A percentile compares a stretch with the other conserved stretches of the same genome.
Evolutionary conservation across 805 yeast species (phyloP).

Genomic region (Wickerhamiella bombiphila): DNA sequence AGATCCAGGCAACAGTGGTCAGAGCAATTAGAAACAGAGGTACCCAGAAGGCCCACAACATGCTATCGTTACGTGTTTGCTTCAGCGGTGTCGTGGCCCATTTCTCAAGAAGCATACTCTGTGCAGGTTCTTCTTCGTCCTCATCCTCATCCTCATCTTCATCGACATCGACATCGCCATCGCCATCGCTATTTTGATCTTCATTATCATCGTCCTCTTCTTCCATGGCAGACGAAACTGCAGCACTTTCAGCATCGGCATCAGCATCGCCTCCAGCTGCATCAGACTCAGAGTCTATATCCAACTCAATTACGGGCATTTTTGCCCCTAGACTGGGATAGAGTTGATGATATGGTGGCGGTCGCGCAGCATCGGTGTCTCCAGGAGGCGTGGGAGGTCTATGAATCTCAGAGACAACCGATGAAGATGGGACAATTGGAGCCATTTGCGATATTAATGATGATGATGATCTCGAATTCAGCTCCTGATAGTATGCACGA

Average conservation of each 20-base stretch:
- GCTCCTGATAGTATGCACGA: conserved; percentile 17
- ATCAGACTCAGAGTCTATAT: conserved; percentile 3
- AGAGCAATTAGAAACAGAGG: conserved; percentile 42
- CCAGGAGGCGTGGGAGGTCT: conserved; percentile 1
- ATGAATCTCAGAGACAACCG: not conserved
- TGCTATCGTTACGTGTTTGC: conserved; percentile 52
- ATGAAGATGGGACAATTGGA: too few relatives aligned
- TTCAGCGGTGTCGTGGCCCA: conserved; percentile 30
- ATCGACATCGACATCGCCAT: conserved; percentile 3
- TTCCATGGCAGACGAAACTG: not conserved
- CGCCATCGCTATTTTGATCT: conserved; percentile 1
- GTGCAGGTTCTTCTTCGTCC: conserved; percentile 7
- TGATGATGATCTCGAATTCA: conserved; percentile 17
- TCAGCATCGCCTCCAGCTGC: not conserved
- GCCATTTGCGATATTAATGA: conserved; percentile 11
- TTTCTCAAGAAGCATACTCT: conserved; percentile 11
- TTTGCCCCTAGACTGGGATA: not conserved
- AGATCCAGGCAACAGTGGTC: conserved; percentile 1
- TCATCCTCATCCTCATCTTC: conserved; percentile 15
- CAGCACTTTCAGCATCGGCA: not conserved
- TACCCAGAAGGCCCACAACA: conserved; percentile 82
- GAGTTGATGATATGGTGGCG: not conserved
- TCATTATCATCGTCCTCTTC: not conserved
- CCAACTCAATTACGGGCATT: conserved; percentile 9
- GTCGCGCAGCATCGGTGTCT: conserved; percentile 15